These are phyloP conservation scores for Naganishia vishniacii DNA, from an alignment of 768 basidiomycete species.

Conservation along the genomic window DNA sequence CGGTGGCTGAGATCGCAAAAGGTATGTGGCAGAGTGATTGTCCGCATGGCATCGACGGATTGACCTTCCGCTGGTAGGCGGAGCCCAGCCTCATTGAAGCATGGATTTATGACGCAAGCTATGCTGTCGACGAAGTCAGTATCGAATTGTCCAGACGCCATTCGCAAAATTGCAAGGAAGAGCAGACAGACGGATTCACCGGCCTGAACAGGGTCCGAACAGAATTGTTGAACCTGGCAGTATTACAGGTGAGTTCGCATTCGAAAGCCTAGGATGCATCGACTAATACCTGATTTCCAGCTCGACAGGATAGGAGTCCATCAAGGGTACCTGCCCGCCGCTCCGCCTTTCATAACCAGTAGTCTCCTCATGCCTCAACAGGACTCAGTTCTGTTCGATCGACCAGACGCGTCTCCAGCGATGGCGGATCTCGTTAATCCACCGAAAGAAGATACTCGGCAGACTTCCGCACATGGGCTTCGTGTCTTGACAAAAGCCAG, in stretches of 20 bases:
- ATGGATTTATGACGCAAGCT: slow-evolving; percentile 21
- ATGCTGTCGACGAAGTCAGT: slow-evolving; percentile 13
- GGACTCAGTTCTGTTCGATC: slow-evolving; percentile 40
- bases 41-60: no score
- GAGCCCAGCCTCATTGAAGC: slow-evolving; percentile 21
- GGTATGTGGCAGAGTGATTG: background rate
- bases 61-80: background rate
- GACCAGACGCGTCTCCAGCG: slow-evolving; percentile 32
- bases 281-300: slow-evolving; percentile 51
- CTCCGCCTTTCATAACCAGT: slow-evolving; percentile 64
- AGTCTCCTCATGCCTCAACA: slow-evolving; percentile 31
- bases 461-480: background rate
- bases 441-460: slow-evolving; percentile 20
- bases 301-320: slow-evolving; percentile 77
- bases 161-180: slow-evolving; percentile 6
- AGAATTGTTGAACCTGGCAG: slow-evolving; percentile 12
- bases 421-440: slow-evolving; percentile 23
- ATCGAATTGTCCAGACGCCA: slow-evolving; percentile 2
- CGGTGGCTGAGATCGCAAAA: slow-evolving; percentile 63
- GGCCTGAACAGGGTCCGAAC: slow-evolving; percentile 10
- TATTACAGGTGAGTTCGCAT: slow-evolving; percentile 17
- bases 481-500: background rate
- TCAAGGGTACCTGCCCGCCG: slow-evolving; percentile 63
- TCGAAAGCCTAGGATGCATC: slow-evolving; percentile 53
- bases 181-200: slow-evolving; percentile 3